Evolutionary conservation across 768 basidiomycete species (phyloP).

Genomic region (Russula compacta): DNA sequence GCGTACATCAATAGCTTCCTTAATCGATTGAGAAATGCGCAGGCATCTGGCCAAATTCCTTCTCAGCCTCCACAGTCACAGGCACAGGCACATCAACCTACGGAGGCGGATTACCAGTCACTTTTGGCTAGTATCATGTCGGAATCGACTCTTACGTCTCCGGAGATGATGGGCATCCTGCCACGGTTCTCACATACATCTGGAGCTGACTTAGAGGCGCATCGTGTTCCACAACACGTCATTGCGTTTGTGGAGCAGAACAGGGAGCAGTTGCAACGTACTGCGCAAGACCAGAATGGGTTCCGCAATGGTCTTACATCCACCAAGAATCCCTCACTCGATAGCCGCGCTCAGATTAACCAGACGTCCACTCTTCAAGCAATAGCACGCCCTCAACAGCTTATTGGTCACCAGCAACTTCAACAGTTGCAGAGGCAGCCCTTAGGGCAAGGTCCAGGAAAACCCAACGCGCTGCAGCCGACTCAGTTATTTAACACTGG

Average conservation of each 20-base stretch:
- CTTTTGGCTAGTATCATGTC: not conserved
- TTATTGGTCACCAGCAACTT: not conserved
- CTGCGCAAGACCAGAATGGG: slow-evolving; percentile 14
- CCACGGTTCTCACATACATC: slow-evolving; percentile 16
- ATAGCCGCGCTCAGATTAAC: slow-evolving; percentile 8
- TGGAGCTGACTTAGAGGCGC: slow-evolving; percentile 11
- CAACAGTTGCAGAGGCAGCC: slow-evolving; percentile 1
- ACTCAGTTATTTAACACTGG: not conserved
- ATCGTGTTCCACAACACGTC: slow-evolving; percentile 3
- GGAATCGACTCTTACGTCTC: not conserved
- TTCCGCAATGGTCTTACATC: slow-evolving; percentile 11
- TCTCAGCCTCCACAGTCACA: slow-evolving; percentile 1
- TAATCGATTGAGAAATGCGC: not conserved
- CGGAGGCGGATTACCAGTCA: slow-evolving; percentile 12
- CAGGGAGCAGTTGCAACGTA: slow-evolving; percentile 9
- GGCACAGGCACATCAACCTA: slow-evolving; percentile 4
- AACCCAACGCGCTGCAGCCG: not conserved
- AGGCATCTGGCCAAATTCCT: not conserved
- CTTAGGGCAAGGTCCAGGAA: not conserved
- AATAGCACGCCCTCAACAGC: not conserved
- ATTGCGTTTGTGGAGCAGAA: slow-evolving; percentile 12
- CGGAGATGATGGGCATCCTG: slow-evolving; percentile 8
- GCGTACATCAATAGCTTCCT: not conserved
- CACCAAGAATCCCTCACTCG: slow-evolving; percentile 2
- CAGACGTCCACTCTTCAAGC: not conserved